Base-by-base conservation (phyloP, 2,329 filamentous ascomycete genomes). In the Botrytis medusae region DNA sequence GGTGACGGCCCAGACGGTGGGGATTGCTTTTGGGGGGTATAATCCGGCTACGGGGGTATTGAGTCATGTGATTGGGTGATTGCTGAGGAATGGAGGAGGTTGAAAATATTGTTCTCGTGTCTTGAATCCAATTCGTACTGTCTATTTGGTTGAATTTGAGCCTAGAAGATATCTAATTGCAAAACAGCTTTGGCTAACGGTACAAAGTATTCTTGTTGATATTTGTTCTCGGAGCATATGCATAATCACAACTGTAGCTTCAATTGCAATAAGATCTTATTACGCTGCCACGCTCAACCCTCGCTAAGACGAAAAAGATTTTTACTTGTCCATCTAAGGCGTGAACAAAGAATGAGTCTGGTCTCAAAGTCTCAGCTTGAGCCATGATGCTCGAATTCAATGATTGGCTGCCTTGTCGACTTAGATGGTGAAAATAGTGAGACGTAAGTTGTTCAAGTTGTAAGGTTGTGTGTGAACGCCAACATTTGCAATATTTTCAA, bases 1-100 rank as follows among this genome's bases (percentile, higher is more conserved):
- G 62, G 62, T 65, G 16, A 65, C 62, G 29, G 42, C n/a, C 6
- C 62, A 65, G 62, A 65, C 62, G 29, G 9, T 65, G 62, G 62
- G 62, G 12, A 34, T 48, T 18, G 62, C 62, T 16, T 65, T 65
- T 65, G 62, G 29, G 12, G 62, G 62, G 5, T 65, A 65, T 37
- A 4, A 65, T 65, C 63, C 63, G 29, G 29, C 37, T 2, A 48
- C 42, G 20, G 63, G 63, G 10, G 12, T 51, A 3, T n/a, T 48
- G 63, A 14, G 2, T 14, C 42, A 65, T 51, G 29, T 51, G 7
- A 12, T 37, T 48, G 22, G 32, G 44, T 65, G 62, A 65, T 25
- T 29, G 51, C 16, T 3, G 1, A 29, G n/a, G 2, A 18, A 57
- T 57, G n/a, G 51, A 14, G n/a, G 51, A 57, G 51, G n/a, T 7